Percentiles rank a stretch among this genome's conserved stretches.
Evolutionary conservation across 805 yeast genomes (phyloP).

Genomic region (Metschnikowia anglica): DNA sequence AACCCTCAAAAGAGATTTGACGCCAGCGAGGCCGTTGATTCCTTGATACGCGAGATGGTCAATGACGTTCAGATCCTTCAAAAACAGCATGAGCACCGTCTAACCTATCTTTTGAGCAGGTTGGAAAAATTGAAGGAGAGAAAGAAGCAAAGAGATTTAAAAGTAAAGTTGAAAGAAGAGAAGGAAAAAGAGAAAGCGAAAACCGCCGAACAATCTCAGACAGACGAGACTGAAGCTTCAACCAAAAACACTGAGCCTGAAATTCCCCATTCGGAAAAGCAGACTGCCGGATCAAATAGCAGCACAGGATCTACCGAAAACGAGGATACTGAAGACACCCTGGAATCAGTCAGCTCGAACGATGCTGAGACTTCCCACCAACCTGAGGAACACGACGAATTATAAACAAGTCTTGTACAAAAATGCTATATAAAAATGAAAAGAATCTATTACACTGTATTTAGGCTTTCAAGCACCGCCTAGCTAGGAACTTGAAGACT

Average conservation of each 20-base stretch:
- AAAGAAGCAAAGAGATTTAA: conserved; percentile 32
- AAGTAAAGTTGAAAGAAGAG: conserved; percentile 32
- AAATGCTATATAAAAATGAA: not conserved
- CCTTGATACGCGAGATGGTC: conserved; percentile 29
- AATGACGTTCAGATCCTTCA: conserved; percentile 33
- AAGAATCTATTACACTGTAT: not conserved
- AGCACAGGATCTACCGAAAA: conserved; percentile 11
- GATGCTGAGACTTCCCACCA: conserved; percentile 1
- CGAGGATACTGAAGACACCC: conserved; percentile 24
- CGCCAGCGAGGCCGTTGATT: conserved; percentile 26
- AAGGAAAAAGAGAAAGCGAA: conserved; percentile 21
- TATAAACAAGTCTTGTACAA: conserved; percentile 1
- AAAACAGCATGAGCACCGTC: conserved; percentile 30
- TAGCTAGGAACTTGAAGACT: too few species aligned
- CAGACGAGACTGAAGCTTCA: conserved; percentile 4
- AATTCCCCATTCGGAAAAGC: not conserved
- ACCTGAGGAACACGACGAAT: conserved; percentile 12
- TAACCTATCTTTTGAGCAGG: conserved; percentile 27
- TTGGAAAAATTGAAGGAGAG: conserved; percentile 32
- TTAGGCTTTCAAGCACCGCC: too few species aligned
- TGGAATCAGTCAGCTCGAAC: not conserved
- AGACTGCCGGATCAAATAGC: conserved; percentile 1
- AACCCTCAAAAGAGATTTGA: conserved; percentile 29
- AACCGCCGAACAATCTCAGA: conserved; percentile 12
- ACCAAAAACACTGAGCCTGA: conserved; percentile 11